phyloP scores from a whole-genome alignment of 495 filamentous ascomycete species.

The Tuber umbilicatum region DNA sequence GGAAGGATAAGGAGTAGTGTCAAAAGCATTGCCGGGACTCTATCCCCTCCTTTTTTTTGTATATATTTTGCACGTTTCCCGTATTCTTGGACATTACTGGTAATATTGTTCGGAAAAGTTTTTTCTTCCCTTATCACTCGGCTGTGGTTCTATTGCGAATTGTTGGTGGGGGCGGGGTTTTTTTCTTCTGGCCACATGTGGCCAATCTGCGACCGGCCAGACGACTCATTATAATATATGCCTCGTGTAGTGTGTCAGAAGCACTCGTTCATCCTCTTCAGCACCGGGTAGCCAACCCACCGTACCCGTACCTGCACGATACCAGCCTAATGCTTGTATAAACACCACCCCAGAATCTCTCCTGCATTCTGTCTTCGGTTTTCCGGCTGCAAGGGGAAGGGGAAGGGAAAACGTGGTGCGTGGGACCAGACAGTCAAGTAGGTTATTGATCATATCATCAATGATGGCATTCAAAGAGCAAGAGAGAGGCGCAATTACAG shows the following conservation, averaged over 20 bases:
- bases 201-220: background rate
- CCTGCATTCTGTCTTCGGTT: background rate
- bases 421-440: background rate
- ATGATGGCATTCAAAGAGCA: background rate
- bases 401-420: background rate
- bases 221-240: background rate
- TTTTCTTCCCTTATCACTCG: background rate
- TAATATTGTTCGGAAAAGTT: background rate
- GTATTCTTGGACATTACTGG: background rate
- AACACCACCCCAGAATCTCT: background rate
- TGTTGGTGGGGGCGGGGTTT: background rate
- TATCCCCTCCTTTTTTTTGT: background rate
- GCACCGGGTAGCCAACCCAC: background rate
- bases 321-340: background rate
- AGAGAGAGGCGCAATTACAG: background rate
- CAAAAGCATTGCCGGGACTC: background rate
- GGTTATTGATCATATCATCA: background rate
- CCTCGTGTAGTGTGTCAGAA: background rate
- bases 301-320: background rate
- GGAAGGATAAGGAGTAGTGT: constrained; percentile 44
- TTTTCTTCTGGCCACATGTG: background rate
- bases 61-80: background rate
- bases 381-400: background rate
- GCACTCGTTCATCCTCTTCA: background rate
- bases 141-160: background rate